A percentile compares a stretch with the other conserved stretches of the same genome.
These are phyloP conservation scores for Sporothrix globosa DNA, from an alignment of 2,329 filamentous ascomycete species.

Conservation along the genomic window DNA sequence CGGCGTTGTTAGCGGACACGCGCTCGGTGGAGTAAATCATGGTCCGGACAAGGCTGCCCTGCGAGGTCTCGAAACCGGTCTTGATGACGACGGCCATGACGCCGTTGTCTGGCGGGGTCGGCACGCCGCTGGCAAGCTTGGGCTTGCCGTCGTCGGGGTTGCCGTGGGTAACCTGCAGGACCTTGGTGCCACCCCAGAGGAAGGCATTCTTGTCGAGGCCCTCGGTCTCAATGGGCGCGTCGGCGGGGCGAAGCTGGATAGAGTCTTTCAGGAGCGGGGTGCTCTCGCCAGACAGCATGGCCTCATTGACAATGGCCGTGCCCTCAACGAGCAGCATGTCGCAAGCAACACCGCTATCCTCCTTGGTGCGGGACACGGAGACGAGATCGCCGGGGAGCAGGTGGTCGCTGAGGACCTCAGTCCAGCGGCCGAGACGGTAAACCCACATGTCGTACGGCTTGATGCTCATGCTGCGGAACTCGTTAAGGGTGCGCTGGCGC, in stretches of 20 bases:
- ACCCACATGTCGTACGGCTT: slow-evolving; percentile 97
- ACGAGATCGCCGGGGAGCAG: slow-evolving; percentile 91
- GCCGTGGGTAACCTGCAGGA: slow-evolving; percentile 90
- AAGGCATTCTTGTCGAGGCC: slow-evolving; percentile 96
- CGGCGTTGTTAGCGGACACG: slow-evolving; percentile 96
- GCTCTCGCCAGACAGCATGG: slow-evolving; percentile 98
- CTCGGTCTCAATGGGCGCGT: slow-evolving; percentile 81
- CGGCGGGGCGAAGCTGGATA: slow-evolving; percentile 80
- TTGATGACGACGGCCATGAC: slow-evolving; percentile 93
- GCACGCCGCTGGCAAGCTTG: slow-evolving; percentile 74
- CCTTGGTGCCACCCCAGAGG: slow-evolving; percentile 95
- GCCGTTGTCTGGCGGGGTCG: slow-evolving; percentile 86
- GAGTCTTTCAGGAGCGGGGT: slow-evolving; percentile 97
- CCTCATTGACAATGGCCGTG: slow-evolving; percentile 96
- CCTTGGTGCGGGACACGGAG: slow-evolving; percentile 90
- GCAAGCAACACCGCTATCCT: slow-evolving; percentile 94
- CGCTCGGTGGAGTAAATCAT: slow-evolving; percentile 99
- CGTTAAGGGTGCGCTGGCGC: slow-evolving; percentile 88
- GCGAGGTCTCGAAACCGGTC: slow-evolving; percentile 97
- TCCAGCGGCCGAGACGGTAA: slow-evolving; percentile 84
- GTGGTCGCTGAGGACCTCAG: slow-evolving; percentile 84
- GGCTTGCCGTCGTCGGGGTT: slow-evolving; percentile 74
- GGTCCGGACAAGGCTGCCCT: slow-evolving; percentile 94
- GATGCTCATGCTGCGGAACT: slow-evolving; percentile 99
- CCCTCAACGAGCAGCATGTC: slow-evolving; percentile 96